These are phyloP conservation scores for Penicillium sp. DNA, from an alignment of 2,329 filamentous ascomycete genomes.

Conservation along the genomic window DNA sequence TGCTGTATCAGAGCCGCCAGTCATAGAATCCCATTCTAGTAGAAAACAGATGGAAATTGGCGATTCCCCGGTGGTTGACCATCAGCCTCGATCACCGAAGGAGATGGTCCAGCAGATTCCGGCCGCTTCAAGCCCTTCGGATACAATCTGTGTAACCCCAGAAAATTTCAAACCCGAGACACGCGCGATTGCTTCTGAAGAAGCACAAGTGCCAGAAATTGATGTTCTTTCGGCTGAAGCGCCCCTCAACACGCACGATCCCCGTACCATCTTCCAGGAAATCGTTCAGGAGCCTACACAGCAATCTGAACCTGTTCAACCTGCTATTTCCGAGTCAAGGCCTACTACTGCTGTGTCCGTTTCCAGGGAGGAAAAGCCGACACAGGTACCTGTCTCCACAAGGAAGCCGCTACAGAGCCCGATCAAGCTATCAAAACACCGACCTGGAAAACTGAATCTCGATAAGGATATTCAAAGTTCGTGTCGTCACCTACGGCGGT, in stretches of 20 bases:
- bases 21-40: background rate
- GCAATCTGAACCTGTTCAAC: background rate
- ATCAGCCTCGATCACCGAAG: background rate
- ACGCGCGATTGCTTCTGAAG: background rate
- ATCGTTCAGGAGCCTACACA: background rate
- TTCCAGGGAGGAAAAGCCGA: conserved; percentile 4
- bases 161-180: background rate
- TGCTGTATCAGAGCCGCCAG: background rate
- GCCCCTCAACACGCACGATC: background rate
- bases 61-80: background rate
- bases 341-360: conserved; percentile 8
- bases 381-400: conserved; percentile 15
- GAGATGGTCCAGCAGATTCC: background rate
- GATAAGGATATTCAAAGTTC: conserved; percentile 25
- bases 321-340: background rate
- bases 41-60: background rate
- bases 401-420: conserved; percentile 39
- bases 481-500: conserved; percentile 29
- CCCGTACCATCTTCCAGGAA: background rate
- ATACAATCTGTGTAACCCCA: background rate
- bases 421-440: conserved; percentile 37
- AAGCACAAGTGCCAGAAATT: background rate
- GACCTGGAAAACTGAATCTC: conserved; percentile 27
- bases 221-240: background rate
- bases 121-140: background rate